Conservation (phyloP, 805 yeast genomes). For the Myxozyma kluyveri region DNA sequence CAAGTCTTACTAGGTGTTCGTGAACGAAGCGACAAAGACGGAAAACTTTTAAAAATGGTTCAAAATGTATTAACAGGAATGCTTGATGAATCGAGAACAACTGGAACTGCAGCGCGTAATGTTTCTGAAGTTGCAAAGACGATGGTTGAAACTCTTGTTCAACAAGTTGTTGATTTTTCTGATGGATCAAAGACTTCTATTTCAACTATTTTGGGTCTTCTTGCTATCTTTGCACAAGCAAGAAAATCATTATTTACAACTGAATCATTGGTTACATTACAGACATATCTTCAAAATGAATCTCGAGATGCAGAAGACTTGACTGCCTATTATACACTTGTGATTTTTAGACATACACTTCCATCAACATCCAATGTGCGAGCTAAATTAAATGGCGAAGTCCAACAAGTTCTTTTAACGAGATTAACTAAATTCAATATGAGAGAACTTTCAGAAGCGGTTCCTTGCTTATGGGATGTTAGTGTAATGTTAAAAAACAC, state of each 20-base stretch:
- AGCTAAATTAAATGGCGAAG: slow-evolving; percentile 48
- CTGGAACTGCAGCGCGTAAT: neutral
- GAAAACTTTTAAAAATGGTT: slow-evolving; percentile 11
- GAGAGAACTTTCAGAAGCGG: slow-evolving; percentile 66
- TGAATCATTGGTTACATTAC: slow-evolving; percentile 63
- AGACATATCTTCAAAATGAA: slow-evolving; percentile 59
- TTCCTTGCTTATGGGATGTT: slow-evolving; percentile 64
- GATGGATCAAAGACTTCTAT: slow-evolving; percentile 30
- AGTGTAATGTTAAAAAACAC: slow-evolving; percentile 49
- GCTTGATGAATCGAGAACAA: neutral
- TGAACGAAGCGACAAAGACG: slow-evolving; percentile 13
- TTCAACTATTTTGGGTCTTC: slow-evolving; percentile 46
- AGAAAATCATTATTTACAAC: slow-evolving; percentile 56
- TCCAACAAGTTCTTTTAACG: slow-evolving; percentile 52
- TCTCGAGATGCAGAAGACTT: slow-evolving; percentile 40
- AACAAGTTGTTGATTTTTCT: slow-evolving; percentile 41
- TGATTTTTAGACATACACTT: slow-evolving; percentile 53
- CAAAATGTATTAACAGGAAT: slow-evolving; percentile 6
- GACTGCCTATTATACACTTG: slow-evolving; percentile 51
- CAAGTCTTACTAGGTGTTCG: slow-evolving; percentile 12
- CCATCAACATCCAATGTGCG: slow-evolving; percentile 47
- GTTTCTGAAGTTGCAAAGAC: neutral
- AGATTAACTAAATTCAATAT: slow-evolving; percentile 59
- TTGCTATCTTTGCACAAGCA: slow-evolving; percentile 57
- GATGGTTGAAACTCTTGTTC: slow-evolving; percentile 43